These are phyloP conservation scores for Verticillium nubilum DNA, from an alignment of 2,329 filamentous ascomycete species.

Conservation along the genomic window DNA sequence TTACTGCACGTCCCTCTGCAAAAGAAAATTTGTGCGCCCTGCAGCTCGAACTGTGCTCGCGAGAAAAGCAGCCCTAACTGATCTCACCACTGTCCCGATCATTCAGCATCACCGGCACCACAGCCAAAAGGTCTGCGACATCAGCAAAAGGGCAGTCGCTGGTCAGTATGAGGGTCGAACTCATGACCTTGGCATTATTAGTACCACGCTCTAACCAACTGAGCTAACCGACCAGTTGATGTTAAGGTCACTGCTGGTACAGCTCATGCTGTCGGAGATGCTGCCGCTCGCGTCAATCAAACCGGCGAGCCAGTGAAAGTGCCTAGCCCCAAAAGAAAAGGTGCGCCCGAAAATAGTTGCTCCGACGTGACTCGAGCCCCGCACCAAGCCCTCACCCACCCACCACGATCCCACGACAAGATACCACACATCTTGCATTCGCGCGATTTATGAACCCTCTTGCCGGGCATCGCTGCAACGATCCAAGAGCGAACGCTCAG, in stretches of 20 bases:
- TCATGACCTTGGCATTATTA: not conserved
- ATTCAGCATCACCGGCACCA: not conserved
- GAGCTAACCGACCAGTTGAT: not conserved
- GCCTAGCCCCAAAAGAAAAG: too few relatives aligned
- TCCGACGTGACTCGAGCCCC: not conserved
- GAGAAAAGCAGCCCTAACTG: too few relatives aligned
- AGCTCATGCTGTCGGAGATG: not conserved
- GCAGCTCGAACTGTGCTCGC: too few relatives aligned
- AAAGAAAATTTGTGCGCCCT: too few relatives aligned
- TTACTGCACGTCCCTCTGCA: too few relatives aligned
- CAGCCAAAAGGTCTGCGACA: not conserved
- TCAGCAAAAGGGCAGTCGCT: not conserved
- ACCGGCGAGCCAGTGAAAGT: too few relatives aligned
- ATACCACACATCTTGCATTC: not conserved
- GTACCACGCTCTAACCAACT: not conserved
- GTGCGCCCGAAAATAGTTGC: too few relatives aligned
- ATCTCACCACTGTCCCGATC: too few relatives aligned
- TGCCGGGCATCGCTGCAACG: not conserved
- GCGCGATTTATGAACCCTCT: not conserved
- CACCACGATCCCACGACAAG: not conserved
- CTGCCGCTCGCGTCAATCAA: not conserved
- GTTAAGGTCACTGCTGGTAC: accelerated
- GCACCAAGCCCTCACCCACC: not conserved
- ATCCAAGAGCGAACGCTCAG: not conserved
- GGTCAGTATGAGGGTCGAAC: not conserved